Evolutionary conservation across 2,329 filamentous ascomycete genomes (phyloP).

Genomic region (Myriosclerotinia curreyana): DNA sequence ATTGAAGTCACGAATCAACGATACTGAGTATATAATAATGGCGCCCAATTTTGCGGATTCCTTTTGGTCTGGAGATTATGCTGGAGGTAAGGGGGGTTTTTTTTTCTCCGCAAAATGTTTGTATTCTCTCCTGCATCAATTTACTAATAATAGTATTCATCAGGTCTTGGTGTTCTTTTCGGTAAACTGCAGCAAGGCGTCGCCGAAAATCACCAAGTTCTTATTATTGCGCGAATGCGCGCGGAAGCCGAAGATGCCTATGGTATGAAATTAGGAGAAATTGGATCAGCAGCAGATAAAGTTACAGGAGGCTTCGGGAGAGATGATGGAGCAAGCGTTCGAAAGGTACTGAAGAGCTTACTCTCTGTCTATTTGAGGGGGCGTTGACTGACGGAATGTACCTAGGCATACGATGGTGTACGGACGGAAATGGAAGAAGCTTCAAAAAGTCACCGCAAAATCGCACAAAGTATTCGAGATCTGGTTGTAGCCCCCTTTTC

Average conservation of each 20-base stretch:
- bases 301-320: constrained; percentile 78
- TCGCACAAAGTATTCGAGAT: constrained; percentile 93
- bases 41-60: constrained; percentile 93
- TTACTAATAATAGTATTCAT: constrained; percentile 23
- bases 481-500: constrained; percentile 92
- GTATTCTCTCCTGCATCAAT: constrained; percentile 2
- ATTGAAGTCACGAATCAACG: constrained; percentile 16
- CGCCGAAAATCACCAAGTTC: constrained; percentile 88
- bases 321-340: constrained; percentile 93
- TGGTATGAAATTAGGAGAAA: constrained; percentile 74
- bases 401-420: constrained; percentile 87
- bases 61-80: constrained; percentile 98
- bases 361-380: not conserved
- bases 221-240: constrained; percentile 88
- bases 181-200: constrained; percentile 95
- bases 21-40: constrained; percentile 39
- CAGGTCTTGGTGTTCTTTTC: constrained; percentile 87
- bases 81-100: constrained; percentile 67
- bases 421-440: constrained; percentile 90
- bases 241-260: constrained; percentile 94
- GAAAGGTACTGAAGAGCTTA: constrained; percentile 70
- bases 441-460: constrained; percentile 86
- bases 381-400: constrained; percentile 31
- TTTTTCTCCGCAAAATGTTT: not conserved
- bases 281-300: constrained; percentile 77